A percentile compares a stretch with the other conserved stretches of the same genome.
Conservation (phyloP, 352 stramenopile genomes). For the Globisporangium carolinianum region DNA sequence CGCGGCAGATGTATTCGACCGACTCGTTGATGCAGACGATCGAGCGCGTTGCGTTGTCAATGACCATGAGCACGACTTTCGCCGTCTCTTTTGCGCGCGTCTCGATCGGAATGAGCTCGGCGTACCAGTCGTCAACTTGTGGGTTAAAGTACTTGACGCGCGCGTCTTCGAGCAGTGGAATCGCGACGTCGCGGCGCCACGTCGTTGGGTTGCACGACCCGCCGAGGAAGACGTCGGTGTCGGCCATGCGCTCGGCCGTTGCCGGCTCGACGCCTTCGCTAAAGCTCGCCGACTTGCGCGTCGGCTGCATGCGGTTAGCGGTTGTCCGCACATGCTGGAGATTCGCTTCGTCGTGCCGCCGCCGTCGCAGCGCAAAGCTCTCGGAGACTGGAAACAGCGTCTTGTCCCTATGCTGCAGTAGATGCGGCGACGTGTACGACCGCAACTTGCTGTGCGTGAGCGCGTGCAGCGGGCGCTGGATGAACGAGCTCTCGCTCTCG, state of each 20-base stretch:
- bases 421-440: slow-evolving; percentile 61
- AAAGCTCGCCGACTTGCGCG: slow-evolving; percentile 48
- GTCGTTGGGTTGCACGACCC: slow-evolving; percentile 88
- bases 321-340: slow-evolving; percentile 12
- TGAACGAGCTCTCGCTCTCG: neutral
- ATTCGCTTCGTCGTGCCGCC: slow-evolving; percentile 12
- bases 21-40: slow-evolving; percentile 86
- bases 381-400: slow-evolving; percentile 14
- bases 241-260: slow-evolving; percentile 20
- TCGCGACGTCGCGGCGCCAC: slow-evolving; percentile 71
- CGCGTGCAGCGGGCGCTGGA: slow-evolving; percentile 26
- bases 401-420: slow-evolving; percentile 29
- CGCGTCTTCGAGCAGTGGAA: slow-evolving; percentile 63
- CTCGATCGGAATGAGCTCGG: slow-evolving; percentile 80
- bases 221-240: slow-evolving; percentile 73
- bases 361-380: slow-evolving; percentile 8
- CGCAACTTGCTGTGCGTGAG: slow-evolving; percentile 35
- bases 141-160: slow-evolving; percentile 82
- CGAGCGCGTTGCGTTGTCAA: slow-evolving; percentile 68
- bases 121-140: slow-evolving; percentile 87
- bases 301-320: slow-evolving; percentile 10
- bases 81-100: slow-evolving; percentile 74
- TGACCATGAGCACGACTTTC: slow-evolving; percentile 81
- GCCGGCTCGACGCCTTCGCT: slow-evolving; percentile 34
- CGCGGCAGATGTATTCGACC: slow-evolving; percentile 81